Conservation (phyloP, 164 flowering plant species). For the Warburgia ugandensis region DNA sequence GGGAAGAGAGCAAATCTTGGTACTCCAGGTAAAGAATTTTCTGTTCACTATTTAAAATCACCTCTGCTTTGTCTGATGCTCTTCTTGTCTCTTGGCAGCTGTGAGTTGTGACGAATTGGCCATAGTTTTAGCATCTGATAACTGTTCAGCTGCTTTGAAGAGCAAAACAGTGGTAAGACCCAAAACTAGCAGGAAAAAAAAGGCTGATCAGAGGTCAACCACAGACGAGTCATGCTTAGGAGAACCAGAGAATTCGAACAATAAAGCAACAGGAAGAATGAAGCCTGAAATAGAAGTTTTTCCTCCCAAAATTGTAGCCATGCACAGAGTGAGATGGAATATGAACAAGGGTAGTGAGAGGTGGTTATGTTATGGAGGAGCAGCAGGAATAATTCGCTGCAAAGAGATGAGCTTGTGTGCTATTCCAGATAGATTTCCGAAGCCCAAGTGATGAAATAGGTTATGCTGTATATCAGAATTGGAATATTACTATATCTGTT, state of each 20-base stretch:
- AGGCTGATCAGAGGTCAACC: background rate
- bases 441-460: no score
- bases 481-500: no score
- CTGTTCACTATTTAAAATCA: background rate
- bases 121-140: no score
- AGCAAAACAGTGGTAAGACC: conserved; percentile 4
- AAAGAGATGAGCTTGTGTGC: conserved; percentile 32
- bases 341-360: conserved; percentile 85
- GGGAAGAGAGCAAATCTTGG: conserved; percentile 23
- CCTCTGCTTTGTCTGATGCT: no score
- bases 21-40: conserved; percentile 8
- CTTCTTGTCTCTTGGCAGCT: background rate
- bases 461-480: no score
- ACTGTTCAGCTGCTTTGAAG: conserved; percentile 8
- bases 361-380: conserved; percentile 95
- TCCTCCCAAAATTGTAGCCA: conserved; percentile 65
- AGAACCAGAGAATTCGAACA: conserved; percentile 9
- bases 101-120: no score
- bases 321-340: conserved; percentile 96
- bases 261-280: conserved; percentile 8
- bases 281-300: conserved; percentile 26
- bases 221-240: conserved; percentile 3
- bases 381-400: conserved; percentile 76
- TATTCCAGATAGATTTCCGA: no score
- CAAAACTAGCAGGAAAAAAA: conserved; percentile 12